Evolutionary conservation across 1,284 basidiomycete species (phyloP), one percentile per base, ranked within the genome.

Genomic region (Tausonia pullulans): DNA sequence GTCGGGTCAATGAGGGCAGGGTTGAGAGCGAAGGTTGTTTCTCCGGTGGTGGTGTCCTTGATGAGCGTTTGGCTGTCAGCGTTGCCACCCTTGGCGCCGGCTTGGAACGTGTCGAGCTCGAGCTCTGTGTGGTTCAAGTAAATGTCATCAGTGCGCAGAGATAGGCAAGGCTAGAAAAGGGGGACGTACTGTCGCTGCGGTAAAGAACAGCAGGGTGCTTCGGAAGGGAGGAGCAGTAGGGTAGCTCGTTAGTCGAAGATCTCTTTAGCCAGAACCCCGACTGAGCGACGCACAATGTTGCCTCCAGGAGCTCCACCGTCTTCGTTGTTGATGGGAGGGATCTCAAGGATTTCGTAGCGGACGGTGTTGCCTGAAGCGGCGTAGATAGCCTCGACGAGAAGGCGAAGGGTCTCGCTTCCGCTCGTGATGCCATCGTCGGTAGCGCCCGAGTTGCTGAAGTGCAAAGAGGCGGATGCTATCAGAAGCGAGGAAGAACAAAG

Each of bases 261-360:
- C 27, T 27, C 27, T 27, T 27, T 2, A 27, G 27, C 27, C 27
- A 27, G 2, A 27, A 27, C 27, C 27, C 27, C 27, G 2, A 27
- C 27, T 27, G 27, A 27, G 27, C 27, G 27, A 27, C 27, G 27
- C 27, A 27, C 78, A 64, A 86, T 86, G 68, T 86, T 86, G 48
- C 83, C 83, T 16, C 84, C 84, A 9, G 82, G 81, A 66, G 81
- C 72, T 5, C 84, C 84, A n/a, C 84, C 84, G 69, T 85, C 84
- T 71, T 80, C 72, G 41, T 78, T 78, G 67, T 85, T 76, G 39
- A 81, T 75, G 3, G 84, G 83, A 48, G 78, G 76, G 60, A 85
- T 79, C 61, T 81, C 78, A 39, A 81, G 70, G 67, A 78, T 84
- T 5, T 74, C 71, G 69, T 85, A 86, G 3, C 70, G 58, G 67